Evolutionary conservation across 352 stramenopile genomes (phyloP).

Genomic region (Globisporangium ultimum): DNA sequence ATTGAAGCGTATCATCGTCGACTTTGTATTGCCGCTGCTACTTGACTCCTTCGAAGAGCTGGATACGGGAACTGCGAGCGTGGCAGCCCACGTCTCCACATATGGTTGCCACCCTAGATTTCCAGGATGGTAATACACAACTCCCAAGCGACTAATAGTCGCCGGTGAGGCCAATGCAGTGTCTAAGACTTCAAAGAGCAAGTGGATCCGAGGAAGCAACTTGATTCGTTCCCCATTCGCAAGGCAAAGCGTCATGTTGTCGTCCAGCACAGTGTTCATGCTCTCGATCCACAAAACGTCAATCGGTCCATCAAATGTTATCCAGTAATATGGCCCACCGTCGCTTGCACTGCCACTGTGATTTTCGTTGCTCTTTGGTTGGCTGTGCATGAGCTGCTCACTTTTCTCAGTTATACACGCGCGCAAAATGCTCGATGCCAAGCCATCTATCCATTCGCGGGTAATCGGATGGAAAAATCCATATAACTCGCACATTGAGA

Average conservation of each 20-base stretch:
- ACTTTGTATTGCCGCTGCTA: neutral
- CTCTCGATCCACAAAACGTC: conserved; percentile 85
- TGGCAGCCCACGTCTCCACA: conserved; percentile 59
- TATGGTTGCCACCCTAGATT: conserved; percentile 65
- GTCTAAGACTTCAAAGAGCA: conserved; percentile 92
- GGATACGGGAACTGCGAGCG: conserved; percentile 23
- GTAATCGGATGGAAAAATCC: conserved; percentile 84
- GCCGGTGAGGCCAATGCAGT: conserved; percentile 88
- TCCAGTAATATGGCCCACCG: conserved; percentile 67
- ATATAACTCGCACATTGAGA: conserved; percentile 80
- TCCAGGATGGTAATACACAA: conserved; percentile 85
- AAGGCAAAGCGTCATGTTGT: conserved; percentile 90
- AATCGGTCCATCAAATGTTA: conserved; percentile 82
- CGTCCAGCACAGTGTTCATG: conserved; percentile 89
- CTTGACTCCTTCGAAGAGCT: conserved; percentile 15
- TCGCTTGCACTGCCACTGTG: conserved; percentile 10
- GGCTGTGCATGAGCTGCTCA: conserved; percentile 35
- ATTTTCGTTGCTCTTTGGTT: conserved; percentile 10
- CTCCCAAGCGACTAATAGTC: conserved; percentile 89
- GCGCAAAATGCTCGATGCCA: conserved; percentile 69
- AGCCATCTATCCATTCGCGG: conserved; percentile 79
- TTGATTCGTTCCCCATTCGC: conserved; percentile 88
- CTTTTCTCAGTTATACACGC: conserved; percentile 73
- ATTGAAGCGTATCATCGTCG: conserved; percentile 19
- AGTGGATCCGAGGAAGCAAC: conserved; percentile 81